Percentiles rank a stretch among this genome's conserved stretches.
phyloP scores from a whole-genome alignment of 2,329 filamentous ascomycete genomes.

The Aureobasidium pullulans region DNA sequence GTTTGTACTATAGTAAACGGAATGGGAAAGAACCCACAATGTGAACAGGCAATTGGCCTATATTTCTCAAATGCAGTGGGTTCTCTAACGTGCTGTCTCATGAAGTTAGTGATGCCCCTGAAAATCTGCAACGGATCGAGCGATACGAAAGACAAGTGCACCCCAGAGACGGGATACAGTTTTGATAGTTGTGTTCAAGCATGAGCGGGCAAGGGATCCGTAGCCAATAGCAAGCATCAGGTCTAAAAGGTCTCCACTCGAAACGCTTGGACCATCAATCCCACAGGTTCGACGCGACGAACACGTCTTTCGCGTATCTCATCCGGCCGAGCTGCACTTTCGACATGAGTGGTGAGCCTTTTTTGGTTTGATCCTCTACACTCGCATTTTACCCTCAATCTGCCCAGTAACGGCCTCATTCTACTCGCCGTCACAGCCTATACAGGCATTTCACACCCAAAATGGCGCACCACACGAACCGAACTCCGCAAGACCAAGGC shows the following conservation, averaged over 20 bases:
- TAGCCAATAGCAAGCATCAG: not conserved
- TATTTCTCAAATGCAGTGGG: not conserved
- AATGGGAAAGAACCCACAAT: not conserved
- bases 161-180: not conserved
- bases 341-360: not conserved
- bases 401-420: not conserved
- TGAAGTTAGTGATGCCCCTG: not conserved
- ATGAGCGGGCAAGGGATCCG: not conserved
- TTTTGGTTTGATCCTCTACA: not conserved
- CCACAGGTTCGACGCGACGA: not conserved
- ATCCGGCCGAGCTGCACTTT: not conserved
- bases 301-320: not conserved
- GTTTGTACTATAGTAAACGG: slow-evolving; percentile 9
- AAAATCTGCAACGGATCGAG: not conserved
- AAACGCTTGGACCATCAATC: too few relatives aligned
- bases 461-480: slow-evolving; percentile 8
- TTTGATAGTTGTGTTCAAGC: not conserved
- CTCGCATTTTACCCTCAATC: not conserved
- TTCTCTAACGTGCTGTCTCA: not conserved
- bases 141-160: not conserved
- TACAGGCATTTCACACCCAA: not conserved
- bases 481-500: not conserved
- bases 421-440: not conserved
- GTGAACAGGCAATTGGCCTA: not conserved
- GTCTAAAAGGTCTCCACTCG: too few relatives aligned